Conservation (phyloP, 2,329 filamentous ascomycete species). For the Sclerotinia subarctica region DNA sequence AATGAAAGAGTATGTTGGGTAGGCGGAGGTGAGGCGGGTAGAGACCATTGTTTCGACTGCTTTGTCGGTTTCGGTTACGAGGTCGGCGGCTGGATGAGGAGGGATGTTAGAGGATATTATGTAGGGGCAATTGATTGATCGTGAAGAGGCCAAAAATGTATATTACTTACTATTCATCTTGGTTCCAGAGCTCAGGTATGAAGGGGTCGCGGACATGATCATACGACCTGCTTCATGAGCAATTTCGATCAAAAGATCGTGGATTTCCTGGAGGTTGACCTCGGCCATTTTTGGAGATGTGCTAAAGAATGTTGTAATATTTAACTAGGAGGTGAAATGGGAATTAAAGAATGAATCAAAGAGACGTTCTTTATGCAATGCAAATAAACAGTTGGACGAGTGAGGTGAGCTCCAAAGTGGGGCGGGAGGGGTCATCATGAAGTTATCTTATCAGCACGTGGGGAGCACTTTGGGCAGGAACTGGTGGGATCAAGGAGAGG, state of each 20-base stretch:
- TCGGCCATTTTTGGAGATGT: slow-evolving; percentile 46
- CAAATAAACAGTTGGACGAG: neutral
- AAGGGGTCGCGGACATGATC: slow-evolving; percentile 60
- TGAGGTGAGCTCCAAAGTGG: slow-evolving; percentile 11
- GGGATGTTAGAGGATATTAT: slow-evolving; percentile 13
- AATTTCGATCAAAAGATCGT: slow-evolving; percentile 57
- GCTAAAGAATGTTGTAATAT: neutral
- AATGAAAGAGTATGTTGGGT: slow-evolving; percentile 61
- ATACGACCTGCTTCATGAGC: slow-evolving; percentile 63
- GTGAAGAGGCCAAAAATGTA: slow-evolving; percentile 18
- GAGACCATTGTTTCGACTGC: slow-evolving; percentile 63
- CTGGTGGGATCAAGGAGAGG: neutral
- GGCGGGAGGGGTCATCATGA: neutral
- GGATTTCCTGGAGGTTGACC: slow-evolving; percentile 59
- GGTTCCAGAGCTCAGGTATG: slow-evolving; percentile 53
- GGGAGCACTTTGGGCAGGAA: neutral
- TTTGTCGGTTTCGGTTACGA: slow-evolving; percentile 66
- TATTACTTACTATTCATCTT: slow-evolving; percentile 58
- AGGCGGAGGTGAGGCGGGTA: slow-evolving; percentile 48
- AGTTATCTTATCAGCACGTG: slow-evolving; percentile 24
- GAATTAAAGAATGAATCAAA: neutral
- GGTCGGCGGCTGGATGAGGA: slow-evolving; percentile 55
- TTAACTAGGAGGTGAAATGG: neutral
- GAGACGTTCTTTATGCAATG: neutral
- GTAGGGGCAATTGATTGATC: neutral